Percentiles rank a stretch among this genome's conserved stretches.
phyloP scores from a whole-genome alignment of 83 land plant genomes.

The Picea abies region DNA sequence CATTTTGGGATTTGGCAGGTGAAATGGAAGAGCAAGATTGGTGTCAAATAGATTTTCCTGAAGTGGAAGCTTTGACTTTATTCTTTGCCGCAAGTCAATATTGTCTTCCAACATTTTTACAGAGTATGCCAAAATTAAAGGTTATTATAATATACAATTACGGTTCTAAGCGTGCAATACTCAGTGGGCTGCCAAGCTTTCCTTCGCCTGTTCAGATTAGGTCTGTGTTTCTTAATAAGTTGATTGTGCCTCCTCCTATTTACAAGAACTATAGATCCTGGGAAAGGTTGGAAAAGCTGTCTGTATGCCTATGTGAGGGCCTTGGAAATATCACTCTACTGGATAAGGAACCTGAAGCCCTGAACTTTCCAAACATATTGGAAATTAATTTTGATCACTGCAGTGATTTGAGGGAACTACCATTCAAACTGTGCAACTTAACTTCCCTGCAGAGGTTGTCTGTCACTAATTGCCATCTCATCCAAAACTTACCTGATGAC shows the following conservation, averaged over 20 bases:
- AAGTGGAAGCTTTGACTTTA: no score
- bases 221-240: conserved; percentile 51
- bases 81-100: no score
- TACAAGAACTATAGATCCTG: conserved; percentile 17
- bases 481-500: conserved; percentile 41
- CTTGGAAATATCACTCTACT: background rate
- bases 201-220: conserved; percentile 27
- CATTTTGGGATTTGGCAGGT: conserved; percentile 28
- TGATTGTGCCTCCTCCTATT: conserved; percentile 32
- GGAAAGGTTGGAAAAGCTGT: conserved; percentile 34
- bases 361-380: conserved; percentile 38
- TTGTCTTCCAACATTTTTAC: conserved; percentile 55
- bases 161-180: conserved; percentile 24
- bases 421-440: conserved; percentile 36
- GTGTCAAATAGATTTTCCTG: no score
- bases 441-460: conserved; percentile 35
- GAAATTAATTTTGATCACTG: conserved; percentile 62
- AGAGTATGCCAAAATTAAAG: conserved; percentile 51
- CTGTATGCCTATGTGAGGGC: conserved; percentile 44
- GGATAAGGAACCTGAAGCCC: conserved; percentile 1
- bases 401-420: conserved; percentile 40
- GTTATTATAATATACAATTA: conserved; percentile 42
- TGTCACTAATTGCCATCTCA: conserved; percentile 51
- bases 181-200: conserved; percentile 36
- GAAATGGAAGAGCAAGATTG: conserved; percentile 57